phyloP scores from a whole-genome alignment of 1,284 basidiomycete genomes.

The Microbotryum intermedium region DNA sequence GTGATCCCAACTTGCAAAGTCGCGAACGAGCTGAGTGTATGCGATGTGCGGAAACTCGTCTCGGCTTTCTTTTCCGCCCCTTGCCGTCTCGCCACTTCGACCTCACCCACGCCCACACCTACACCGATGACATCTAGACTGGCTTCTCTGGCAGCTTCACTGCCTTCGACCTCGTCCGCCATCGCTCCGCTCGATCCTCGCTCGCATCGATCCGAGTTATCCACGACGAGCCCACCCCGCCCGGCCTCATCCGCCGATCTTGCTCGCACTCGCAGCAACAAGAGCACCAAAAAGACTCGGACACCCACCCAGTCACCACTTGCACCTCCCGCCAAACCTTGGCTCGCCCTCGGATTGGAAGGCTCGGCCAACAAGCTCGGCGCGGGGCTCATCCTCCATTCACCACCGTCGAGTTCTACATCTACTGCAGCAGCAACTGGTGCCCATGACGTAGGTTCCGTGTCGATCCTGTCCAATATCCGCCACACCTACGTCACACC shows the following conservation, averaged over 20 bases:
- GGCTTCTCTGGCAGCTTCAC: no score
- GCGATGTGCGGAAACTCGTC: not conserved
- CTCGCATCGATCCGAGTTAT: no score
- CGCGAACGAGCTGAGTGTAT: not conserved
- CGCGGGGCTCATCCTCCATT: slow-evolving; percentile 85
- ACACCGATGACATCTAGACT: no score
- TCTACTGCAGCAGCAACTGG: slow-evolving; percentile 48
- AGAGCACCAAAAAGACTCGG: not conserved
- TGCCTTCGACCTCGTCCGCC: no score
- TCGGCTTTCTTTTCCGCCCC: no score
- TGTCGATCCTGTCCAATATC: slow-evolving; percentile 47
- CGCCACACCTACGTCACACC: slow-evolving; percentile 98
- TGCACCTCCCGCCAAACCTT: slow-evolving; percentile 1
- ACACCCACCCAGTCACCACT: slow-evolving; percentile 12
- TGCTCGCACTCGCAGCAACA: not conserved
- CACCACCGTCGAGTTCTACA: slow-evolving; percentile 43
- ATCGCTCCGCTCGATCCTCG: no score
- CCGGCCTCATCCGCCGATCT: not conserved
- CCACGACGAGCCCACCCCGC: not conserved
- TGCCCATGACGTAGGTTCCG: slow-evolving; percentile 43
- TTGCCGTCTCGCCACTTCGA: no score
- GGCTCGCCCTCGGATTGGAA: slow-evolving; percentile 65
- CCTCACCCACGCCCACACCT: no score
- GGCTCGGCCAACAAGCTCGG: slow-evolving; percentile 98
- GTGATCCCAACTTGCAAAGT: no score